Base-by-base conservation (phyloP, 352 stramenopile species). In the Globisporangium mamillatum region DNA sequence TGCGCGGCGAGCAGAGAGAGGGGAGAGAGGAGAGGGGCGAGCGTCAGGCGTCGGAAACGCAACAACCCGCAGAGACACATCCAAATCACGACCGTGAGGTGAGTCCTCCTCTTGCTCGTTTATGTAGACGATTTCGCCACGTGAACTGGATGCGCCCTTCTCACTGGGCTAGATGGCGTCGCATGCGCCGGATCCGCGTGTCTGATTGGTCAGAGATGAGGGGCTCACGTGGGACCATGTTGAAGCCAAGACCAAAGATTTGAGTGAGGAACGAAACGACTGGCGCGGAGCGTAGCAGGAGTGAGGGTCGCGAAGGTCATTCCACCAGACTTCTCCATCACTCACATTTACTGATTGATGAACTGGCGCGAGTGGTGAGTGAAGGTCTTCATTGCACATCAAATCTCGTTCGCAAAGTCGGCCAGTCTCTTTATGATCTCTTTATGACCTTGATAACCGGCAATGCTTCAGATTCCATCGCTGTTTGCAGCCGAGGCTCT, bases 181-280 rank as follows among this genome's bases (percentile, higher is more conserved):
- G 54, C 54, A 60, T 24, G 54, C 16, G 1, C 25, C 2, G 2
- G 25, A 22, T 41, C 54, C 54, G 16, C 16, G 14, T 27, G 9
- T 24, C 4, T 41, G 54, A 60, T 41, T 60, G 54, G 54, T 24
- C 10, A 3, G 14, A 60, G 16, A 1, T 22, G 54, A 52, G 41
- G 44, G 44, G 44, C 16, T 52, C 44, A 52, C 44, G 44, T 52
- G 22, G 54, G 25, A 60, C 25, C 25, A 60, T 60, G 54, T 60
- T 58, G 53, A 58, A 38, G 27, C 54, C 25, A 24, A 58, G 5
- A 58, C 2, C 22, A 44, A 44, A 14, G 36, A 44, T 44, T 44
- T 46, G 52, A 58, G 3, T 10, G n/a, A 56, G n/a, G 3, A 27
- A 18, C 20, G 25, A 60, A 60, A 60, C 27, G 54, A 60, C 54